Conservation (phyloP, 2,329 filamentous ascomycete species). For the Microsporum canis region DNA sequence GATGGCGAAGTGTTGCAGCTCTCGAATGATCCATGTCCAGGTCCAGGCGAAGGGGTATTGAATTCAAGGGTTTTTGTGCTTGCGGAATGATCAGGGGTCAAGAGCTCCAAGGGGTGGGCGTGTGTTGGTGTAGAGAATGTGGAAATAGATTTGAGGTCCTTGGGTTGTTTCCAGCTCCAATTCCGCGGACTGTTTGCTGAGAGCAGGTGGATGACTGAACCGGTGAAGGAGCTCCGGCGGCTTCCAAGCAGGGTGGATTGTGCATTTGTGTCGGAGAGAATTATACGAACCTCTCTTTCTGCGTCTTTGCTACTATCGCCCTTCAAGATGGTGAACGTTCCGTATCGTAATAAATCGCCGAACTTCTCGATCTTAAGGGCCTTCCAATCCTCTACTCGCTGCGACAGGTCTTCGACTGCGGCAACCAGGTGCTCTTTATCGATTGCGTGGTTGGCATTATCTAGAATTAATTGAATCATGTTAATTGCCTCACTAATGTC, state of each 20-base stretch:
- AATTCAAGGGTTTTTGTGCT: constrained; percentile 4
- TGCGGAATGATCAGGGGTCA: neutral
- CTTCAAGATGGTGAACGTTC: constrained; percentile 84
- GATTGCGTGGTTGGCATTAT: constrained; percentile 81
- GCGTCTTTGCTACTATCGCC: constrained; percentile 69
- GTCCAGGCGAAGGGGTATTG: neutral
- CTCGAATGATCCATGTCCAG: neutral
- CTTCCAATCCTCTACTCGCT: constrained; percentile 93
- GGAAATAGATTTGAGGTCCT: neutral
- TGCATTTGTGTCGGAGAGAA: constrained; percentile 7
- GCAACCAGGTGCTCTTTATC: constrained; percentile 76
- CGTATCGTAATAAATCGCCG: constrained; percentile 75
- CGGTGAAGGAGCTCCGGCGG: constrained; percentile 2
- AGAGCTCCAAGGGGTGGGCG: neutral
- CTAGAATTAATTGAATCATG: constrained; percentile 68
- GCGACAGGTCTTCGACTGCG: constrained; percentile 68
- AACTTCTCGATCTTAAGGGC: constrained; percentile 84
- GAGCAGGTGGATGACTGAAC: constrained; percentile 3
- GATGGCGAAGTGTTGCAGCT: neutral
- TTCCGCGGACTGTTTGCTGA: neutral
- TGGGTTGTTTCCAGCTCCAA: constrained; percentile 1
- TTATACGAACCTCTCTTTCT: constrained; percentile 66
- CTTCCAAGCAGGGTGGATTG: neutral
- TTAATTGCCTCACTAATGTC: constrained; percentile 69
- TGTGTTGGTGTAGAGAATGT: neutral